These are phyloP conservation scores for Neurospora sp. DNA, from an alignment of 2,329 filamentous ascomycete species.

Conservation along the genomic window DNA sequence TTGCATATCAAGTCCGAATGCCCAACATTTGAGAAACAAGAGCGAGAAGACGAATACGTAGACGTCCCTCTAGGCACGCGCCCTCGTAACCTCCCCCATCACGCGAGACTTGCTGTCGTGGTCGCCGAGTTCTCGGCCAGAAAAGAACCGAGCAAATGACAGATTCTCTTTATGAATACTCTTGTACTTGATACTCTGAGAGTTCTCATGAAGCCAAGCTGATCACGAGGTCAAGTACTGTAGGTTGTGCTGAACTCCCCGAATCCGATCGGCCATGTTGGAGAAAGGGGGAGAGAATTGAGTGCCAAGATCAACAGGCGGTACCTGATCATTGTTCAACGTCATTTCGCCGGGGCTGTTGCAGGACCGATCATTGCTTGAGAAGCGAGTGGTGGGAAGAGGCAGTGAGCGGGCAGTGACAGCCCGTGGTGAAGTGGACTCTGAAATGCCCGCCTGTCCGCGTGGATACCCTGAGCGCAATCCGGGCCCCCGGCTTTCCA, in stretches of 20 bases:
- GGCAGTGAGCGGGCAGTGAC: neutral
- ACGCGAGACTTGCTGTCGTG: neutral
- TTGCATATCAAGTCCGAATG: neutral
- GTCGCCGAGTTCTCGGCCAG: neutral
- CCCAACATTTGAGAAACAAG: neutral
- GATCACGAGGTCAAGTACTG: neutral
- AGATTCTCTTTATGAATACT: neutral
- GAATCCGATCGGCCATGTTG: neutral
- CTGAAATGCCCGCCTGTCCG: neutral
- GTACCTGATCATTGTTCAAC: neutral
- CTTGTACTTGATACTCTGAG: neutral
- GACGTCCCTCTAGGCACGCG: neutral
- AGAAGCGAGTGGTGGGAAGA: neutral
- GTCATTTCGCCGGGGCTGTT: neutral
- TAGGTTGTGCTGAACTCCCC: neutral
- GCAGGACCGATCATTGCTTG: neutral
- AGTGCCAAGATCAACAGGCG: neutral
- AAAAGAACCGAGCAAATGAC: neutral
- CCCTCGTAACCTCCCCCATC: neutral
- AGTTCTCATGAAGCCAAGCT: neutral
- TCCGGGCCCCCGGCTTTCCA: neutral
- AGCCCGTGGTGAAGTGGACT: neutral
- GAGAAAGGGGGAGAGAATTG: neutral
- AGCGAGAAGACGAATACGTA: neutral
- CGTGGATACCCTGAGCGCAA: neutral